A percentile compares a stretch with the other conserved stretches of the same genome.
Conservation (phyloP, 129 eudicot genomes). For the Ambrosia artemisiifolia region DNA sequence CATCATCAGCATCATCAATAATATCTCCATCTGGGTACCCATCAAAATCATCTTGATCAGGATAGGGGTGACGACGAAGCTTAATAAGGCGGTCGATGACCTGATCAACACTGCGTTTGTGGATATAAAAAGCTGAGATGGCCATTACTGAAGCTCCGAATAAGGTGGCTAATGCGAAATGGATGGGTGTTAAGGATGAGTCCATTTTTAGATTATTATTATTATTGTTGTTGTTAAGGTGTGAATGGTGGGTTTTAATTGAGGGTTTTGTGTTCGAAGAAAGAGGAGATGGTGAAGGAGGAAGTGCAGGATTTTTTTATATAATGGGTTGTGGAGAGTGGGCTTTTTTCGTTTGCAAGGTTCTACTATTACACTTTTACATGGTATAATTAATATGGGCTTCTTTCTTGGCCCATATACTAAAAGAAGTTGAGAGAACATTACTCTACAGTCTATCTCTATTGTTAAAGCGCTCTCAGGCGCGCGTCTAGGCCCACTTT, state of each 20-base stretch:
- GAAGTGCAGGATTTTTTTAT: not conserved
- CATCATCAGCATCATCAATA: constrained; percentile 18
- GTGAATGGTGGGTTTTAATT: constrained; percentile 9
- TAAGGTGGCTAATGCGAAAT: constrained; percentile 71
- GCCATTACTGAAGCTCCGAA: constrained; percentile 96
- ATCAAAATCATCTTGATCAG: constrained; percentile 2
- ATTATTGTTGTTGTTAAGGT: too few species aligned
- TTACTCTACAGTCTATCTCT: too few species aligned
- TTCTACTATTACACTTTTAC: not conserved
- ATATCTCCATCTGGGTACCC: constrained; percentile 20
- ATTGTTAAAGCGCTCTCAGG: too few species aligned
- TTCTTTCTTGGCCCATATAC: constrained; percentile 7
- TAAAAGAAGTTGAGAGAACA: too few species aligned
- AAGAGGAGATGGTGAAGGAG: not conserved
- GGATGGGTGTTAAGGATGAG: constrained; percentile 42
- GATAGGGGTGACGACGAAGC: constrained; percentile 47
- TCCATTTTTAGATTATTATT: constrained; percentile 14
- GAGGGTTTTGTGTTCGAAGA: constrained; percentile 17
- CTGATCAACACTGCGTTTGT: constrained; percentile 86
- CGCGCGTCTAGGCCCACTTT: too few species aligned
- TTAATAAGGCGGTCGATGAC: constrained; percentile 71
- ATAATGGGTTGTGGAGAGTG: not conserved
- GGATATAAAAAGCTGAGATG: constrained; percentile 73
- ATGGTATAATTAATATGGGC: not conserved
- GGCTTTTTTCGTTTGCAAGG: not conserved